These are phyloP conservation scores for Pseudogymnoascus sp. DNA, from an alignment of 2,329 filamentous ascomycete species.

Conservation along the genomic window DNA sequence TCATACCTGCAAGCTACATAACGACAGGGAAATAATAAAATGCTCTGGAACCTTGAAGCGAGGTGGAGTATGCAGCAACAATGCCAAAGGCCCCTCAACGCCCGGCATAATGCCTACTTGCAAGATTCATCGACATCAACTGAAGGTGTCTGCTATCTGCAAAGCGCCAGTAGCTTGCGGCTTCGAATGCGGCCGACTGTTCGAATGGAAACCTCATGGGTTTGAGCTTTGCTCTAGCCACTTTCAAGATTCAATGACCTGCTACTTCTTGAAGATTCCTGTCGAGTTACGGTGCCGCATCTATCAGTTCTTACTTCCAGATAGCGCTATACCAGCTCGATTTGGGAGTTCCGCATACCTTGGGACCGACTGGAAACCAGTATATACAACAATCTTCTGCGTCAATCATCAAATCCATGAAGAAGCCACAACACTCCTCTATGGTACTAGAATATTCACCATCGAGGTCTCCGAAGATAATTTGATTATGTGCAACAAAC, in stretches of 20 bases:
- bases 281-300: constrained; percentile 17
- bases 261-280: constrained; percentile 17
- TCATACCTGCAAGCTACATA: constrained; percentile 12
- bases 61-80: constrained; percentile 14
- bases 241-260: constrained; percentile 9
- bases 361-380: neutral
- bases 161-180: constrained; percentile 15
- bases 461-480: constrained; percentile 15
- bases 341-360: constrained; percentile 6
- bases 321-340: constrained; percentile 14
- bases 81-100: constrained; percentile 3
- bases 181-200: constrained; percentile 15
- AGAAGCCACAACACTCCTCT: constrained; percentile 15
- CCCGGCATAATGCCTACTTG: constrained; percentile 15
- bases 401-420: constrained; percentile 17
- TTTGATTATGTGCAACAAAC: constrained; percentile 17
- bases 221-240: constrained; percentile 17
- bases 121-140: constrained; percentile 14
- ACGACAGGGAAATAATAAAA: neutral
- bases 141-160: constrained; percentile 11
- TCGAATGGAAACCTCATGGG: constrained; percentile 14
- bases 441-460: constrained; percentile 15
- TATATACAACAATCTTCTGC: constrained; percentile 14
- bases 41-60: constrained; percentile 15
- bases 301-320: constrained; percentile 16